phyloP scores from a whole-genome alignment of 2,329 filamentous ascomycete species.

The Teratosphaeria destructans region DNA sequence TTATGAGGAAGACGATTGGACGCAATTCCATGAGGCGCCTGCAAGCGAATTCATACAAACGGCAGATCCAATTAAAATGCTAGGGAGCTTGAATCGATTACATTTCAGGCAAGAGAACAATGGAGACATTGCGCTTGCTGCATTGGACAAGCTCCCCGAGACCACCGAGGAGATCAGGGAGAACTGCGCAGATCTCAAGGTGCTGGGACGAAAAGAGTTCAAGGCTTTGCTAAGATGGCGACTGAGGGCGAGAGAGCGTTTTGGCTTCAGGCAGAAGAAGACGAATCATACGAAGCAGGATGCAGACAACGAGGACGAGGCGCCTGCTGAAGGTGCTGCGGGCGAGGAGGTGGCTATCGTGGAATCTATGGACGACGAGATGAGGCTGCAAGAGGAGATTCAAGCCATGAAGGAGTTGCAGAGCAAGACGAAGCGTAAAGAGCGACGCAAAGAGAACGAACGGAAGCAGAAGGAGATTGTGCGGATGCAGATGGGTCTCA shows the following conservation, averaged over 20 bases:
- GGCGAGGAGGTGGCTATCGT: slow-evolving; percentile 64
- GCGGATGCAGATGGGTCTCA: slow-evolving; percentile 97
- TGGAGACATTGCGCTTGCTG: slow-evolving; percentile 71
- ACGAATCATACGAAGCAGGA: slow-evolving; percentile 15
- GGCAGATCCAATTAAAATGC: slow-evolving; percentile 80
- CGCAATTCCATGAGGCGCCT: slow-evolving; percentile 77
- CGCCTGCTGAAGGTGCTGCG: slow-evolving; percentile 26
- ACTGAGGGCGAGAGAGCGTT: slow-evolving; percentile 77
- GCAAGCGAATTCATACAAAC: slow-evolving; percentile 93
- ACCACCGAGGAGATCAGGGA: slow-evolving; percentile 72
- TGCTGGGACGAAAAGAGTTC: slow-evolving; percentile 90
- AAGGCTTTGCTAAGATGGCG: slow-evolving; percentile 83
- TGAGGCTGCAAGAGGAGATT: slow-evolving; percentile 79
- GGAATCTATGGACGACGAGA: slow-evolving; percentile 87
- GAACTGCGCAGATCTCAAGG: slow-evolving; percentile 75
- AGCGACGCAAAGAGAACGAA: slow-evolving; percentile 81
- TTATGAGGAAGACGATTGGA: slow-evolving; percentile 94
- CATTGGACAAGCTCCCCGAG: slow-evolving; percentile 74
- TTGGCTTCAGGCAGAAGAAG: slow-evolving; percentile 75
- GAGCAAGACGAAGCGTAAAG: slow-evolving; percentile 64
- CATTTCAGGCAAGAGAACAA: slow-evolving; percentile 69
- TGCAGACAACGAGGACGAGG: slow-evolving; percentile 21
- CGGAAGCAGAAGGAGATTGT: slow-evolving; percentile 87
- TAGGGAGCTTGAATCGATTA: slow-evolving; percentile 75
- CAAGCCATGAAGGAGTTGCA: slow-evolving; percentile 74